Evolutionary conservation across 2,329 filamentous ascomycete species (phyloP), one percentile per base, ranked within the genome.

Genomic region (Hirsutella thompsonii): DNA sequence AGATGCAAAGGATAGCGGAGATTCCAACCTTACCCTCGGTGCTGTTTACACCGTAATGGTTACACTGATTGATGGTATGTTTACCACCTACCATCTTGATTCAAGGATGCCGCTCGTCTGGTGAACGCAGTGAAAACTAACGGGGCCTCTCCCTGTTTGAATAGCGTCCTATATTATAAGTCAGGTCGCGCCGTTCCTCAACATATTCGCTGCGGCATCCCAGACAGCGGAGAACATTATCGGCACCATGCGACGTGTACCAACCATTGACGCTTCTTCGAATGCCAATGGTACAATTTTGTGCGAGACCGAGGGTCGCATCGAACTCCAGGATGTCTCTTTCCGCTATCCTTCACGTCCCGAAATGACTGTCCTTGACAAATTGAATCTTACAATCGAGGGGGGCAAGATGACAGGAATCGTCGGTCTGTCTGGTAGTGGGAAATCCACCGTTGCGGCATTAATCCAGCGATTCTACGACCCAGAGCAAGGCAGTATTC

Each of bases 11-110:
- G 54, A 56, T 3, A 58, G 60, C 3, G 53, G 55, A 19, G 51
- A 51, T 1, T 46, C 52, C 20, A 57, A 56, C 16, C 52, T 59
- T 4, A 63, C 62, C 1, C 60, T 70, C 8, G 66, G 68, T 30
- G 55, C 62, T n/a, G 64, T 77, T 14, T 81, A 80, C 48, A 78
- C 76, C 1, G 76, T 80, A 23, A 74, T 81, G 11, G 76, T 81
- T 40, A 61, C 81, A 23, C 72, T 81, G 10, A 65, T 81, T 1
- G 77, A 81, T 47, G 74, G 65, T 67, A 57, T 47, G 59, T n/a
- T 26, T 20, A 18, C 28, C 20, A n/a, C 6, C n/a, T 18, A 18
- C 33, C n/a, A 6, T 46, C 19, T 10, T 16, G 44, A 10, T 19
- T 20, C 23, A 11, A 26, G 6, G 23, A 26, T 26, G 23, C 23